Evolutionary conservation across 345 rosid species (phyloP).

Genomic region (Acer yangbiense): DNA sequence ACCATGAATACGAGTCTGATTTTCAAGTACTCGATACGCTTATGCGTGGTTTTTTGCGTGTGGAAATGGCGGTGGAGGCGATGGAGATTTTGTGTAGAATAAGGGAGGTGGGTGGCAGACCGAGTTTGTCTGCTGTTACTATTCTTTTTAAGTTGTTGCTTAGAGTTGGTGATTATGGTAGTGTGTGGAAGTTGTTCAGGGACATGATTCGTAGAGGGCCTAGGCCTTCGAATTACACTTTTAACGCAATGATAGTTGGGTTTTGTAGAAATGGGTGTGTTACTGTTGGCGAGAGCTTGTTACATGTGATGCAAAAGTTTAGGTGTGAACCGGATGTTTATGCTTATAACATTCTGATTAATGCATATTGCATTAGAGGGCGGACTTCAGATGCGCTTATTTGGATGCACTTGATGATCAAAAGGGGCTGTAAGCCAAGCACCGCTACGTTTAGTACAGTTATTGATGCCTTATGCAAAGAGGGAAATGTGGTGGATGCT

Average conservation of each 20-base stretch:
- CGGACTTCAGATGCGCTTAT: slow-evolving; percentile 38
- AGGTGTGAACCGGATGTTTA: slow-evolving; percentile 55
- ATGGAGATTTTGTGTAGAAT: slow-evolving; percentile 48
- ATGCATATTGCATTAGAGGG: slow-evolving; percentile 54
- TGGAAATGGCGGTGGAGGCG: slow-evolving; percentile 45
- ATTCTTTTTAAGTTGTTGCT: slow-evolving; percentile 57
- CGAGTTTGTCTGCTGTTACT: slow-evolving; percentile 56
- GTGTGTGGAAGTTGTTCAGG: slow-evolving; percentile 67
- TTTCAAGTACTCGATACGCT: slow-evolving; percentile 65
- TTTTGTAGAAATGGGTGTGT: slow-evolving; percentile 57
- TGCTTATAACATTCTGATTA: slow-evolving; percentile 63
- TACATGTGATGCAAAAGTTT: slow-evolving; percentile 57
- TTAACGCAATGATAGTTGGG: slow-evolving; percentile 57
- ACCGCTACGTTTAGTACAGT: slow-evolving; percentile 48
- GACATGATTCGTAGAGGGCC: slow-evolving; percentile 62
- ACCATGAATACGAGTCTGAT: slow-evolving; percentile 53
- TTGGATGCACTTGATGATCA: slow-evolving; percentile 58
- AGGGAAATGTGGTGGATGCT: slow-evolving; percentile 59
- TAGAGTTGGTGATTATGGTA: slow-evolving; percentile 58
- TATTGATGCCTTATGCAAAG: slow-evolving; percentile 55
- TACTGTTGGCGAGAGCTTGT: slow-evolving; percentile 54
- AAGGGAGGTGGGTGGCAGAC: slow-evolving; percentile 52
- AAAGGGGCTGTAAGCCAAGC: slow-evolving; percentile 54
- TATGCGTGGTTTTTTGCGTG: slow-evolving; percentile 59
- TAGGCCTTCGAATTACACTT: slow-evolving; percentile 42